A percentile compares a stretch with the other conserved stretches of the same genome.
These are phyloP conservation scores for Lecanicillium sp. DNA, from an alignment of 2,329 filamentous ascomycete species.

Conservation along the genomic window DNA sequence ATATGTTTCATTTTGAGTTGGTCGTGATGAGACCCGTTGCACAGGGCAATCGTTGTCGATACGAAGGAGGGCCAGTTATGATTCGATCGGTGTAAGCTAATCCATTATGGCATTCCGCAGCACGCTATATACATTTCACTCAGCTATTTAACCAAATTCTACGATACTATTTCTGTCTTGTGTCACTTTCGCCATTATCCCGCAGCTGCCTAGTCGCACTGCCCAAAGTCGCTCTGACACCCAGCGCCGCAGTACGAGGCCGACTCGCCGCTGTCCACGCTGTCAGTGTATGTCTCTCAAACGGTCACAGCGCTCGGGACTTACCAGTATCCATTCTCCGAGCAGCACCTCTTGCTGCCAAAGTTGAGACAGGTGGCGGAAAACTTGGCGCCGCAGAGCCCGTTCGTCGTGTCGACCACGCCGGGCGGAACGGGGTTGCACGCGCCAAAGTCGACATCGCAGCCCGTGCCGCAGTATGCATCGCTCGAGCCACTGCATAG, in stretches of 20 bases:
- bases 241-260: constrained; percentile 26
- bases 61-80: too few species aligned
- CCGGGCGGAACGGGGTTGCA: constrained; percentile 22
- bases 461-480: constrained; percentile 33
- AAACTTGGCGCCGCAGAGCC: constrained; percentile 28
- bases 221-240: constrained; percentile 29
- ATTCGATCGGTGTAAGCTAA: too few species aligned
- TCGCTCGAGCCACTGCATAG: constrained; percentile 26
- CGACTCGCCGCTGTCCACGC: neutral
- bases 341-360: constrained; percentile 31
- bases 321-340: constrained; percentile 30
- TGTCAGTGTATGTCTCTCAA: too few species aligned
- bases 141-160: too few species aligned
- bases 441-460: constrained; percentile 29
- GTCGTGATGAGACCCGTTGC: neutral
- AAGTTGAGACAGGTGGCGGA: constrained; percentile 28
- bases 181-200: too few species aligned
- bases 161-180: too few species aligned
- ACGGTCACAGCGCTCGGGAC: constrained; percentile 10
- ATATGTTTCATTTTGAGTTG: neutral
- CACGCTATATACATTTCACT: too few species aligned
- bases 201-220: constrained; percentile 23
- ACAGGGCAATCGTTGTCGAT: neutral
- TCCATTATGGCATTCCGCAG: too few species aligned
- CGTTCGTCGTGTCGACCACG: constrained; percentile 29